A percentile compares a stretch with the other conserved stretches of the same genome.
Evolutionary conservation across 768 basidiomycete species (phyloP).

Genomic region (Boletus subcaerulescens): DNA sequence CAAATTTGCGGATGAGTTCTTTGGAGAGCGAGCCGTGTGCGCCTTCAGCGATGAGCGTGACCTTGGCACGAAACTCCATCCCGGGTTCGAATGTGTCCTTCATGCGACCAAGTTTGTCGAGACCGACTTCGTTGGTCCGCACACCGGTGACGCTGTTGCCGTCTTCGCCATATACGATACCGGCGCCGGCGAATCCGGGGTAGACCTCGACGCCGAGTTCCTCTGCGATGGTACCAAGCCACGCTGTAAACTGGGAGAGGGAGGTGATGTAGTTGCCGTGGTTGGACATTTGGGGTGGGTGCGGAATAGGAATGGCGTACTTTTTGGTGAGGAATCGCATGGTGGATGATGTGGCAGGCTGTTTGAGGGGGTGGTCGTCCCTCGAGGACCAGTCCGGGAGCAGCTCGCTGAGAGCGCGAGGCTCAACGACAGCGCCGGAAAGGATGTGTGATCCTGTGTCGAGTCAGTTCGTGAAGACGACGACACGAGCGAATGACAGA

Average conservation of each 20-base stretch:
- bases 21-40: slow-evolving; percentile 92
- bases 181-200: slow-evolving; percentile 93
- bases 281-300: slow-evolving; percentile 97
- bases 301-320: slow-evolving; percentile 76
- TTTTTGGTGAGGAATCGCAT: slow-evolving; percentile 85
- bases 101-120: slow-evolving; percentile 69
- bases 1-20: slow-evolving; percentile 68
- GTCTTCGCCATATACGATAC: slow-evolving; percentile 67
- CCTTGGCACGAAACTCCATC: slow-evolving; percentile 91
- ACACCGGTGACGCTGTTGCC: slow-evolving; percentile 53
- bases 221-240: slow-evolving; percentile 87
- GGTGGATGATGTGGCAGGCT: slow-evolving; percentile 68
- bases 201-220: slow-evolving; percentile 91
- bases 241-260: slow-evolving; percentile 82
- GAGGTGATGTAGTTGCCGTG: slow-evolving; percentile 92
- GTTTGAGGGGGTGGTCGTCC: slow-evolving; percentile 72
- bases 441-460: slow-evolving; percentile 84
- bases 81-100: slow-evolving; percentile 94
- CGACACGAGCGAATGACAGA: slow-evolving; percentile 36
- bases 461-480: background rate
- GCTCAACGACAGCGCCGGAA: slow-evolving; percentile 94
- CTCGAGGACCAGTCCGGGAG: slow-evolving; percentile 78
- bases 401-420: slow-evolving; percentile 85
- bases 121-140: slow-evolving; percentile 90
- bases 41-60: slow-evolving; percentile 91